These are phyloP conservation scores for Colletotrichum somersetense DNA, from an alignment of 2,329 filamentous ascomycete species.

Conservation along the genomic window DNA sequence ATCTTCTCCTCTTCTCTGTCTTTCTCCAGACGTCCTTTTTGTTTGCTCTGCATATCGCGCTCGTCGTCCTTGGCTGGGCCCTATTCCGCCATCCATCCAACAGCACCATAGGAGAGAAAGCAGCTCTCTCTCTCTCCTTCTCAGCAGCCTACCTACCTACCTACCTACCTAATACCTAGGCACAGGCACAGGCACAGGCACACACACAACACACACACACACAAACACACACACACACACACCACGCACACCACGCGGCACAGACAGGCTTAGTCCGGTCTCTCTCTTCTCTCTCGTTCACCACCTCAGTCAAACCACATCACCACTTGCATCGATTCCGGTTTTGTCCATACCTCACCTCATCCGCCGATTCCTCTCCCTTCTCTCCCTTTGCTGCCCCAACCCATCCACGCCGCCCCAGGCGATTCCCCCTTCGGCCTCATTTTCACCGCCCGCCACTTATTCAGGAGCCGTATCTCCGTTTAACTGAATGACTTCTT, in stretches of 20 bases:
- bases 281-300: conserved; percentile 10
- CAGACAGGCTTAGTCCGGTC: background rate
- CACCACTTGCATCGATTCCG: conserved; percentile 41
- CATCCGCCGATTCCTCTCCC: conserved; percentile 10
- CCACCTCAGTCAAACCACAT: conserved; percentile 40
- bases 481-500: conserved; percentile 21
- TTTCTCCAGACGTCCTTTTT: conserved; percentile 2
- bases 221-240: conserved; percentile 6
- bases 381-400: background rate
- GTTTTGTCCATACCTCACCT: conserved; percentile 35
- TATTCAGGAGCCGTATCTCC: conserved; percentile 14
- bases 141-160: background rate
- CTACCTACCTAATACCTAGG: background rate
- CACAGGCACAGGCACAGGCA: conserved; percentile 9
- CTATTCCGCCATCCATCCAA: conserved; percentile 4
- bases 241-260: conserved; percentile 1
- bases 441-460: conserved; percentile 13
- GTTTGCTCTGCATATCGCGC: conserved; percentile 13
- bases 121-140: background rate
- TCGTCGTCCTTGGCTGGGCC: background rate
- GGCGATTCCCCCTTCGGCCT: background rate
- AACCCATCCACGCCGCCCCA: background rate
- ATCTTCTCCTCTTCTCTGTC: conserved; percentile 11
- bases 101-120: background rate
- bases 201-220: background rate